phyloP scores from a whole-genome alignment of 768 basidiomycete species.

The Asterophora parasitica region DNA sequence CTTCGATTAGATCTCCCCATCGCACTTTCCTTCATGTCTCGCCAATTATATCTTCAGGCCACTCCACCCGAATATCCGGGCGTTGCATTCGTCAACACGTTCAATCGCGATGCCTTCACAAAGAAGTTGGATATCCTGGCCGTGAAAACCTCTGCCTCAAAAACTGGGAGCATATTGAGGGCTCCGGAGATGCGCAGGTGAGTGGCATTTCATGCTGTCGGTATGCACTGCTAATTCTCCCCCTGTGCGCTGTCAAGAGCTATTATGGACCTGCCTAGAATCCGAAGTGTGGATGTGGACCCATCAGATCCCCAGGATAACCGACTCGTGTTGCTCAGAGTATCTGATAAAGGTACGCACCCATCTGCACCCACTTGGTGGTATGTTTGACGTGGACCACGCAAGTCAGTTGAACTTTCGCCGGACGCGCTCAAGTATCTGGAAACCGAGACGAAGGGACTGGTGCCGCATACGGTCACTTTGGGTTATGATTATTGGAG shows the following conservation, averaged over 20 bases:
- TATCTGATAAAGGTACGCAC: conserved; percentile 53
- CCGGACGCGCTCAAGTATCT: conserved; percentile 52
- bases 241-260: conserved; percentile 33
- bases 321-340: conserved; percentile 65
- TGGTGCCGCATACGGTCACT: conserved; percentile 56
- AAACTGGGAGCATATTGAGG: conserved; percentile 53
- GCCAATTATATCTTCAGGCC: conserved; percentile 25
- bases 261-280: conserved; percentile 65
- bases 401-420: conserved; percentile 68
- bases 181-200: conserved; percentile 58
- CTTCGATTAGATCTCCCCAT: neutral
- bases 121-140: conserved; percentile 67
- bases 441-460: conserved; percentile 44
- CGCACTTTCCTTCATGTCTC: conserved; percentile 27
- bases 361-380: neutral
- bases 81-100: conserved; percentile 33
- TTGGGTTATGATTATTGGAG: conserved; percentile 89
- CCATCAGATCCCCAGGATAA: conserved; percentile 41
- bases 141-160: conserved; percentile 52
- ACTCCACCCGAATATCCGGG: conserved; percentile 46
- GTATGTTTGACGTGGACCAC: conserved; percentile 16
- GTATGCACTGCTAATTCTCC: conserved; percentile 1
- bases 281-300: conserved; percentile 54
- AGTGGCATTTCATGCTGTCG: conserved; percentile 20
- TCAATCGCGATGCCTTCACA: conserved; percentile 65